These are phyloP conservation scores for Pterulicium gracile DNA, from an alignment of 1,284 basidiomycete species.

Conservation along the genomic window DNA sequence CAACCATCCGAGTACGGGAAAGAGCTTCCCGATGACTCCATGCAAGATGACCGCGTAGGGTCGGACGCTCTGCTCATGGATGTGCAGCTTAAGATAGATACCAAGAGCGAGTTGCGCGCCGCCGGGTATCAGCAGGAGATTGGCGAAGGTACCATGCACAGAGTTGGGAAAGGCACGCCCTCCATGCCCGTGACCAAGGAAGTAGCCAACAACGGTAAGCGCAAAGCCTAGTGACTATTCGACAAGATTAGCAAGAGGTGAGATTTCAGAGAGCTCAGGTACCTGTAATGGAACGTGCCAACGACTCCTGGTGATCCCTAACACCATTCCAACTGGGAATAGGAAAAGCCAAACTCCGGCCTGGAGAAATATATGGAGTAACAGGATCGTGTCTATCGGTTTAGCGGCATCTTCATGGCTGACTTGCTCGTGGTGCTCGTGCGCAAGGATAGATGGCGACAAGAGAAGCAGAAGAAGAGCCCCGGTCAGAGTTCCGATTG, in stretches of 20 bases:
- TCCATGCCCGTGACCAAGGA: constrained; percentile 74
- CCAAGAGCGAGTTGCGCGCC: constrained; percentile 63
- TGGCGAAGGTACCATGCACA: constrained; percentile 63
- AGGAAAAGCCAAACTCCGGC: constrained; percentile 70
- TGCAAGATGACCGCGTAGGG: constrained; percentile 69
- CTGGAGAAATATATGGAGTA: constrained; percentile 73
- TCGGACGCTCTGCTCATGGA: constrained; percentile 70
- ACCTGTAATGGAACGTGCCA: constrained; percentile 87
- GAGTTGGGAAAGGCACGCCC: constrained; percentile 65
- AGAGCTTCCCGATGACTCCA: constrained; percentile 75
- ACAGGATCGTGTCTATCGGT: constrained; percentile 70
- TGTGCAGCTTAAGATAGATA: constrained; percentile 88
- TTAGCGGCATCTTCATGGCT: constrained; percentile 53
- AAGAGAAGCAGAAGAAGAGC: not conserved
- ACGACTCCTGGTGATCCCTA: constrained; percentile 67
- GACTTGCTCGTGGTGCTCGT: constrained; percentile 49
- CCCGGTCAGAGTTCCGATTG: no score
- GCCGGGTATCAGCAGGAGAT: constrained; percentile 59
- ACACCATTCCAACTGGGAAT: constrained; percentile 82
- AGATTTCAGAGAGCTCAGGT: constrained; percentile 12
- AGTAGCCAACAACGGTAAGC: constrained; percentile 60
- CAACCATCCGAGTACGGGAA: constrained; percentile 82
- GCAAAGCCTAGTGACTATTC: constrained; percentile 54
- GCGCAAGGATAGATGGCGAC: constrained; percentile 24
- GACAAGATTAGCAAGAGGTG: constrained; percentile 3